Percentiles rank a stretch among this genome's conserved stretches.
These are phyloP conservation scores for Umbelopsis sp. DNA, from an alignment of 192 early-diverging fungal genomes.

Conservation along the genomic window DNA sequence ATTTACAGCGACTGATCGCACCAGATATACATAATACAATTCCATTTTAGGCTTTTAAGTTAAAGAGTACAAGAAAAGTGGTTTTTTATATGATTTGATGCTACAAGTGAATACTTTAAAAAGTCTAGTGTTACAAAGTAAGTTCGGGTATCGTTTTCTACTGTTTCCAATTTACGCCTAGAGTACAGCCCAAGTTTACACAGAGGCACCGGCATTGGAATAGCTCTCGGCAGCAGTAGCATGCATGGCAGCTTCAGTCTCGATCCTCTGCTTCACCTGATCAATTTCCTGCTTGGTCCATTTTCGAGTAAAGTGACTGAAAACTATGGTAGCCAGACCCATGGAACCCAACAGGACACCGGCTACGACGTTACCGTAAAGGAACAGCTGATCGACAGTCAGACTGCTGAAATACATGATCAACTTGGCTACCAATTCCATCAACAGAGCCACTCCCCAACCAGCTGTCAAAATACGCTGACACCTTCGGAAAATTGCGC, in stretches of 20 bases:
- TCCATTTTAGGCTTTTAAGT: too few species aligned
- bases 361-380: conserved; percentile 42
- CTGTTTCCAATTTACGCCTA: too few species aligned
- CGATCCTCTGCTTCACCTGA: not conserved
- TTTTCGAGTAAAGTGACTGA: not conserved
- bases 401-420: conserved; percentile 40
- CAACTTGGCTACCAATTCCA: conserved; percentile 45
- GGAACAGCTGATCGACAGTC: conserved; percentile 42
- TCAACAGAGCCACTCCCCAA: conserved; percentile 41
- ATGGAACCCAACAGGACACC: conserved; percentile 17
- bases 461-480: conserved; percentile 33
- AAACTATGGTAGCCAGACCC: not conserved
- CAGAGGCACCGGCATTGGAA: too few species aligned
- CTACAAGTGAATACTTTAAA: too few species aligned
- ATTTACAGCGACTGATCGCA: too few species aligned
- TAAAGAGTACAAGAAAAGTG: too few species aligned
- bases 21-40: too few species aligned
- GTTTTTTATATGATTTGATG: too few species aligned
- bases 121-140: too few species aligned
- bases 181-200: too few species aligned
- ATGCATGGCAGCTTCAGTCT: not conserved
- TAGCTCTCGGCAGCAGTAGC: not conserved
- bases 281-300: not conserved
- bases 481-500: conserved; percentile 18
- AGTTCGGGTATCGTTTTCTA: too few species aligned